These are phyloP conservation scores for Prunus fruticosa DNA, from an alignment of 306 rosid genomes.

Conservation along the genomic window DNA sequence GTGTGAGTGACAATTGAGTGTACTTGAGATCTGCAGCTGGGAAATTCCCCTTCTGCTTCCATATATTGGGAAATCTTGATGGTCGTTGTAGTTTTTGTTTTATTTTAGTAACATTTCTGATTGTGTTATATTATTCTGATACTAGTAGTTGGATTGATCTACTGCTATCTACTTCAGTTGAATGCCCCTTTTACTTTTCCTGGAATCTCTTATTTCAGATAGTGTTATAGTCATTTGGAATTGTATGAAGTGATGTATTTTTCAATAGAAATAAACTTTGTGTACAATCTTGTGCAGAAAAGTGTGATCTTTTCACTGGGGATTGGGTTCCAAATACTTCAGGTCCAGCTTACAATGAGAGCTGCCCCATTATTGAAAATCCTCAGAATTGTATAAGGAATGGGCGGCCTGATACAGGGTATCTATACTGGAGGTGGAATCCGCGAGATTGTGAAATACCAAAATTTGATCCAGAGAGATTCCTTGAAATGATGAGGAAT, in stretches of 20 bases:
- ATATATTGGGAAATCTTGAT: neutral
- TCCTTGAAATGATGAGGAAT: conserved; percentile 71
- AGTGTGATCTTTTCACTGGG: conserved; percentile 72
- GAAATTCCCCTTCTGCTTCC: neutral
- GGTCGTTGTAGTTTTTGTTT: neutral
- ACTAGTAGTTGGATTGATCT: neutral
- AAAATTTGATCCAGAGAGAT: conserved; percentile 51
- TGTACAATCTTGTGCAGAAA: conserved; percentile 37
- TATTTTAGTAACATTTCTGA: neutral
- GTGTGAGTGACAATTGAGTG: neutral
- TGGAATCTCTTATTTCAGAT: conserved; percentile 1
- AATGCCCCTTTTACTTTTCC: neutral
- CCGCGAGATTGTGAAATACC: conserved; percentile 75
- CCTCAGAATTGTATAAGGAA: conserved; percentile 85
- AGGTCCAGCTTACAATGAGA: conserved; percentile 67
- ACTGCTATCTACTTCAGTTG: neutral
- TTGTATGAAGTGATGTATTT: conserved; percentile 1
- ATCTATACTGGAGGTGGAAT: conserved; percentile 78
- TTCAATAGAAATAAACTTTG: conserved; percentile 9
- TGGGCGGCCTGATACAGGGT: conserved; percentile 81
- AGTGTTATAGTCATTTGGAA: neutral
- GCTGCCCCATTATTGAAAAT: conserved; percentile 73
- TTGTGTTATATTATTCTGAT: neutral
- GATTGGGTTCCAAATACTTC: conserved; percentile 74
- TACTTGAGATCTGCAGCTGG: conserved; percentile 5